These are phyloP conservation scores for Backusella westeae DNA, from an alignment of 192 early-diverging fungal genomes.

Conservation along the genomic window DNA sequence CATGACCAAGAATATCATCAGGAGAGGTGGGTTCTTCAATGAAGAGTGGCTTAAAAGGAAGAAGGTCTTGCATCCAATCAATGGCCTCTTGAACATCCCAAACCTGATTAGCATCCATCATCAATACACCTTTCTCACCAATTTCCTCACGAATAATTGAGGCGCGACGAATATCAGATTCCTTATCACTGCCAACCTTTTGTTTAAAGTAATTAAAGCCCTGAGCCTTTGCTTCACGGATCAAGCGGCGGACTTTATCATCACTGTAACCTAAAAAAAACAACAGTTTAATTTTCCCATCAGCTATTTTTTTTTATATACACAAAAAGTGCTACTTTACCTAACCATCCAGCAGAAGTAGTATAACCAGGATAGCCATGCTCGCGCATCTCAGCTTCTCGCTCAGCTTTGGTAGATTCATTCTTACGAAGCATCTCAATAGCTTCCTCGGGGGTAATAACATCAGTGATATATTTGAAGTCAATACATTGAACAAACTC, in stretches of 20 bases:
- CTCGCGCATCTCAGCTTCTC: constrained; percentile 34
- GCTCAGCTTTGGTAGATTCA: constrained; percentile 33
- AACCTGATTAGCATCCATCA: constrained; percentile 53
- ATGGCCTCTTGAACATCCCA: constrained; percentile 48
- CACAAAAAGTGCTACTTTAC: constrained; percentile 13
- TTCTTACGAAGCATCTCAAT: constrained; percentile 39
- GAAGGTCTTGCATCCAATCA: constrained; percentile 44
- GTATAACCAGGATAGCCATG: constrained; percentile 43
- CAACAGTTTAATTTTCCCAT: neutral
- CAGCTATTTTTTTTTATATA: neutral
- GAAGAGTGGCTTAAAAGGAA: constrained; percentile 41
- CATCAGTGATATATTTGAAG: constrained; percentile 46
- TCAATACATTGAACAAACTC: constrained; percentile 41
- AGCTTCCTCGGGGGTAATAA: constrained; percentile 40
- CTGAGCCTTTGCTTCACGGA: constrained; percentile 35
- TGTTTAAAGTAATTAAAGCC: constrained; percentile 48
- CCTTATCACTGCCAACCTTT: constrained; percentile 41
- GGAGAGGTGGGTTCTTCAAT: constrained; percentile 47
- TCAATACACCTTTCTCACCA: constrained; percentile 39
- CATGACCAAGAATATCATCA: constrained; percentile 43
- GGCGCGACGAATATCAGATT: constrained; percentile 39
- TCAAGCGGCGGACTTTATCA: constrained; percentile 34
- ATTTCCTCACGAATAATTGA: constrained; percentile 41
- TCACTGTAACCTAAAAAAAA: constrained; percentile 38
- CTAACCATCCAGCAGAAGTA: constrained; percentile 43